phyloP scores from a whole-genome alignment of 352 stramenopile species.

The Pseudoperonospora humuli region DNA sequence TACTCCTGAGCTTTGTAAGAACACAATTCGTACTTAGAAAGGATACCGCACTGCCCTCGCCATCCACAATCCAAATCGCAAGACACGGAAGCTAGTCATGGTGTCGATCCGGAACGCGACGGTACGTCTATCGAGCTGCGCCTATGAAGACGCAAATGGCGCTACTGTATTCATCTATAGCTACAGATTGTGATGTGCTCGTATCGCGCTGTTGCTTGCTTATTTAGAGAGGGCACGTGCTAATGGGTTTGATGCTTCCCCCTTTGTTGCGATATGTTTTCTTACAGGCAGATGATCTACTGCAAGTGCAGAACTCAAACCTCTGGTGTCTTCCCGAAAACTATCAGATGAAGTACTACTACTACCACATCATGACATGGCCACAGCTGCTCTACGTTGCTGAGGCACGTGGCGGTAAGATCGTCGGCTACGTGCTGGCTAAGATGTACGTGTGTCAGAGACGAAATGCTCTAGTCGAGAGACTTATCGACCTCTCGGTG shows the following conservation, averaged over 20 bases:
- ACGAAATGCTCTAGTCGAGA: background rate
- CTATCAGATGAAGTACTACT: constrained; percentile 99
- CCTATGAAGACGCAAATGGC: background rate
- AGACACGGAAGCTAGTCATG: constrained; percentile 47
- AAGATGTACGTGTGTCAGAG: constrained; percentile 90
- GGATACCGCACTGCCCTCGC: constrained; percentile 11
- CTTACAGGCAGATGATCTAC: constrained; percentile 87
- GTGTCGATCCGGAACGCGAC: constrained; percentile 94
- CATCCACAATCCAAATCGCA: constrained; percentile 25
- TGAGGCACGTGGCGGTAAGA: constrained; percentile 95
- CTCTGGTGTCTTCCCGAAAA: constrained; percentile 99
- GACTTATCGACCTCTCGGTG: background rate
- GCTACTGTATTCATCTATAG: background rate
- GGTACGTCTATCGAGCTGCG: constrained; percentile 21
- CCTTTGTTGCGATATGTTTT: constrained; percentile 5
- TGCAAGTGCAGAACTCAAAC: constrained; percentile 99
- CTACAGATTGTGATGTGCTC: too few species aligned
- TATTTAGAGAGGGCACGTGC: background rate
- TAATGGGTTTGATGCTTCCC: background rate
- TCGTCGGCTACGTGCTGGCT: constrained; percentile 99
- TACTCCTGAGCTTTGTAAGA: constrained; percentile 18
- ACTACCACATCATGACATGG: constrained; percentile 99
- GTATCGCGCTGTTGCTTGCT: background rate
- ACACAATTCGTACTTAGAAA: constrained; percentile 16
- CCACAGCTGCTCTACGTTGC: constrained; percentile 98